Evolutionary conservation across 2,329 filamentous ascomycete genomes (phyloP).

Genomic region (Neoascochyta sp.): DNA sequence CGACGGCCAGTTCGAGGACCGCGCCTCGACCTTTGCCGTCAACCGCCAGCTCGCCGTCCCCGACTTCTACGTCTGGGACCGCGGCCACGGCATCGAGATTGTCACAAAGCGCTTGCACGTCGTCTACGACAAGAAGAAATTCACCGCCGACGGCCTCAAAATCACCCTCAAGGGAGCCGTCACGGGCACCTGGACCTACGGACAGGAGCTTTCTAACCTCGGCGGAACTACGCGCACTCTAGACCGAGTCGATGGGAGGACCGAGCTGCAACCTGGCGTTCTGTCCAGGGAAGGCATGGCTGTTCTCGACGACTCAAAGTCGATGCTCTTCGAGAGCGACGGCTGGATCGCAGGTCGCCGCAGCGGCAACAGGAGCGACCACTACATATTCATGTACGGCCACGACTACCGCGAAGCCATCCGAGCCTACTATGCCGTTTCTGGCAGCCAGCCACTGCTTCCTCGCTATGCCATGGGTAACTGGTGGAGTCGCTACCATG

Average conservation of each 20-base stretch:
- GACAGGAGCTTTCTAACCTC: slow-evolving; percentile 41
- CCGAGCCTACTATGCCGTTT: slow-evolving; percentile 53
- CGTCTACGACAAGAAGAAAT: slow-evolving; percentile 56
- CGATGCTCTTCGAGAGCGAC: slow-evolving; percentile 55
- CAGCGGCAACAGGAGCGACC: slow-evolving; percentile 51
- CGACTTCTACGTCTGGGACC: slow-evolving; percentile 49
- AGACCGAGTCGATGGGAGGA: slow-evolving; percentile 52
- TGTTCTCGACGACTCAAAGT: slow-evolving; percentile 52
- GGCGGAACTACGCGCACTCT: slow-evolving; percentile 54
- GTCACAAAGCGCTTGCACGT: slow-evolving; percentile 55
- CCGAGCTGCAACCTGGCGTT: slow-evolving; percentile 50
- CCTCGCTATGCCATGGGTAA: slow-evolving; percentile 60
- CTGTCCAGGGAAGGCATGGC: slow-evolving; percentile 52
- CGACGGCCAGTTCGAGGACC: slow-evolving; percentile 59
- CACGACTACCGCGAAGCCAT: slow-evolving; percentile 55
- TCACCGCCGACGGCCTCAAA: slow-evolving; percentile 50
- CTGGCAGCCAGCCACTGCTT: slow-evolving; percentile 54
- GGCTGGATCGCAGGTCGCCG: slow-evolving; percentile 52
- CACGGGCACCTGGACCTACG: slow-evolving; percentile 52
- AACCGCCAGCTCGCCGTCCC: slow-evolving; percentile 50
- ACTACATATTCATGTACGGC: slow-evolving; percentile 60
- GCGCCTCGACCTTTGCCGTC: slow-evolving; percentile 60
- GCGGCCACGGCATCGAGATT: slow-evolving; percentile 51
- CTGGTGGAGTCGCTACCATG: slow-evolving; percentile 64
- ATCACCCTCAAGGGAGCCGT: slow-evolving; percentile 46